Percentiles rank a stretch among this genome's conserved stretches.
These are phyloP conservation scores for Phytophthora crassamura DNA, from an alignment of 352 stramenopile genomes.

Conservation along the genomic window DNA sequence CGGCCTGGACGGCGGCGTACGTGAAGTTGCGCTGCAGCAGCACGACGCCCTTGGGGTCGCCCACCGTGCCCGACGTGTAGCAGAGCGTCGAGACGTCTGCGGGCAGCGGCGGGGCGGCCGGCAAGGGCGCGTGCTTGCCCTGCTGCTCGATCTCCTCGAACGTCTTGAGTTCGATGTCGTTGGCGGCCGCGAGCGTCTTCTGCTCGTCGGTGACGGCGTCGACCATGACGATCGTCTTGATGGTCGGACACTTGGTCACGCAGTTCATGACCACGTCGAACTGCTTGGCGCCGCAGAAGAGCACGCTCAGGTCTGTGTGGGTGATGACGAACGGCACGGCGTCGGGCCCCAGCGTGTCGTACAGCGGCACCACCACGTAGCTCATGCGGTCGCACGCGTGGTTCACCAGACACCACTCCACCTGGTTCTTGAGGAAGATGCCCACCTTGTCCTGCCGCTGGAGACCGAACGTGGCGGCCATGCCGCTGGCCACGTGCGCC, in stretches of 20 bases:
- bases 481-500: slow-evolving; percentile 40
- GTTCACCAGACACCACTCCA: slow-evolving; percentile 47
- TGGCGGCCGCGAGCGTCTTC: slow-evolving; percentile 21
- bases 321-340: slow-evolving; percentile 57
- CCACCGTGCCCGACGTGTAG: slow-evolving; percentile 95
- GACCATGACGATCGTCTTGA: slow-evolving; percentile 46
- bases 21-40: slow-evolving; percentile 84
- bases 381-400: slow-evolving; percentile 51
- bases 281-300: slow-evolving; percentile 48
- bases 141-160: slow-evolving; percentile 38
- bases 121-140: slow-evolving; percentile 30
- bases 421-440: slow-evolving; percentile 53
- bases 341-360: too few relatives aligned
- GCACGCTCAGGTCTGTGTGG: slow-evolving; percentile 49
- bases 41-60: slow-evolving; percentile 94
- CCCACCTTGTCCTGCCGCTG: slow-evolving; percentile 53
- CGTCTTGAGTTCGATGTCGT: slow-evolving; percentile 42
- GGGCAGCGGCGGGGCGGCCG: slow-evolving; percentile 41
- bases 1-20: slow-evolving; percentile 19
- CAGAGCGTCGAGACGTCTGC: slow-evolving; percentile 92
- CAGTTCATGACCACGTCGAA: slow-evolving; percentile 44
- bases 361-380: slow-evolving; percentile 53
- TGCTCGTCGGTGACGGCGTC: slow-evolving; percentile 40
- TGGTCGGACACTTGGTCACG: slow-evolving; percentile 34
- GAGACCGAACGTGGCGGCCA: slow-evolving; percentile 30